phyloP scores from a whole-genome alignment of 139 green algal genomes.

The Closterium sp. region DNA sequence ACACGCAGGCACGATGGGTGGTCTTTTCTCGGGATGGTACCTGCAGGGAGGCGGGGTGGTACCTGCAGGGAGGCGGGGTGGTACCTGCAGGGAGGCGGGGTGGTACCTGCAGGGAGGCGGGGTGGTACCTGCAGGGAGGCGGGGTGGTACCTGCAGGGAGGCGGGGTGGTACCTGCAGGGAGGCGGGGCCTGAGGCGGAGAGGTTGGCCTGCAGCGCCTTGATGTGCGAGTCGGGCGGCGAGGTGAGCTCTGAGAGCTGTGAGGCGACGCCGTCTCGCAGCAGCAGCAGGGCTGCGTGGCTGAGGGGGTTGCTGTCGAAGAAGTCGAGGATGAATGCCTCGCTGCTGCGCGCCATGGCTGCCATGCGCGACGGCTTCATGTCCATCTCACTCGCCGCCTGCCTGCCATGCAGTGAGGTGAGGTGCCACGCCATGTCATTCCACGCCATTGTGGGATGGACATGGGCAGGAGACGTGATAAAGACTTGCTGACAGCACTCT shows the following conservation, averaged over 20 bases:
- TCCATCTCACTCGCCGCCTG: conserved; percentile 67
- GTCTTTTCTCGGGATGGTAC: no score
- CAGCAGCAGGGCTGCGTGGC: conserved; percentile 82
- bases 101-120: no score
- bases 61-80: no score
- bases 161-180: conserved; percentile 9
- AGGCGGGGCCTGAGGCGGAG: conserved; percentile 10
- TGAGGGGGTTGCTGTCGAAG: conserved; percentile 94
- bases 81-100: no score
- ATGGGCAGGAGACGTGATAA: background rate
- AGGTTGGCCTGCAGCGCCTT: conserved; percentile 34
- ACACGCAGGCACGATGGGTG: no score
- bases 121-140: no score
- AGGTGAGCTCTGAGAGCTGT: conserved; percentile 49
- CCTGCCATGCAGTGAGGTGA: background rate
- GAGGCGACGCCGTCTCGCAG: conserved; percentile 79
- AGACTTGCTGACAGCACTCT: no score
- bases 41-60: no score
- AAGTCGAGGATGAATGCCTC: conserved; percentile 82
- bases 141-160: background rate
- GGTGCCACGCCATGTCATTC: background rate
- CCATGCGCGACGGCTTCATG: conserved; percentile 75
- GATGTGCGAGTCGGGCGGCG: conserved; percentile 55
- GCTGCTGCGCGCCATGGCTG: conserved; percentile 59
- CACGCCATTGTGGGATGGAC: background rate